These are phyloP conservation scores for Mrakia hoshinonis DNA, from an alignment of 768 basidiomycete genomes.

Conservation along the genomic window DNA sequence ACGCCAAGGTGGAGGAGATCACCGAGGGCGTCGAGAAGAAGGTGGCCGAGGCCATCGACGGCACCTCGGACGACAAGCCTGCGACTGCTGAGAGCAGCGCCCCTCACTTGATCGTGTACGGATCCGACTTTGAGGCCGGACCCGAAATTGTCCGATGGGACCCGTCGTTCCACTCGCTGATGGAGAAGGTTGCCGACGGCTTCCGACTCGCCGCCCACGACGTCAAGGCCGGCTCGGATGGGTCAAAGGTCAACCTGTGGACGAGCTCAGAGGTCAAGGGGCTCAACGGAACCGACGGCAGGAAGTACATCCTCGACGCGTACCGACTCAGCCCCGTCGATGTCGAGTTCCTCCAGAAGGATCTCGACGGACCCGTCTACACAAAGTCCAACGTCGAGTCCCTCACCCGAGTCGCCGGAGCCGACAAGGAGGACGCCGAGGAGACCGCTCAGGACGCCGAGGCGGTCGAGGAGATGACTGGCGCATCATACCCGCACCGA, in stretches of 20 bases:
- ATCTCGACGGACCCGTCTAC: constrained; percentile 34
- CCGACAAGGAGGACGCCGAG: constrained; percentile 4
- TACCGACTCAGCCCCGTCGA: constrained; percentile 44
- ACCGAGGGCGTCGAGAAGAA: constrained; percentile 35
- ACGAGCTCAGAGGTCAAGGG: constrained; percentile 45
- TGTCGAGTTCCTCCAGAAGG: constrained; percentile 45
- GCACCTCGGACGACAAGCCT: constrained; percentile 31
- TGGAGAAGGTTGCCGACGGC: constrained; percentile 41
- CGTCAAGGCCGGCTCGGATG: constrained; percentile 38
- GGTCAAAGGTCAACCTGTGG: constrained; percentile 40
- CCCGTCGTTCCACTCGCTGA: constrained; percentile 39
- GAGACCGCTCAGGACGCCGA: constrained; percentile 25
- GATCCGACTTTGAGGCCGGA: constrained; percentile 42
- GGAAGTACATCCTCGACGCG: constrained; percentile 45
- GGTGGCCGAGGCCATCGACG: constrained; percentile 29
- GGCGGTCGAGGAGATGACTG: background rate
- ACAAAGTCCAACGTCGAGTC: constrained; percentile 18
- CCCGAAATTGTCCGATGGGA: constrained; percentile 42
- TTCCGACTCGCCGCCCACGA: constrained; percentile 42
- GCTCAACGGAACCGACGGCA: constrained; percentile 44
- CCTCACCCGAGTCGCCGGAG: constrained; percentile 13
- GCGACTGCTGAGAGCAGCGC: background rate
- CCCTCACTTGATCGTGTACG: constrained; percentile 44
- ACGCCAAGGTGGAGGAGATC: constrained; percentile 28
- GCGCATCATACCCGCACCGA: constrained; percentile 42